These are phyloP conservation scores for Areca catechu DNA, from an alignment of 176 grass and related monocot genomes.

Conservation along the genomic window DNA sequence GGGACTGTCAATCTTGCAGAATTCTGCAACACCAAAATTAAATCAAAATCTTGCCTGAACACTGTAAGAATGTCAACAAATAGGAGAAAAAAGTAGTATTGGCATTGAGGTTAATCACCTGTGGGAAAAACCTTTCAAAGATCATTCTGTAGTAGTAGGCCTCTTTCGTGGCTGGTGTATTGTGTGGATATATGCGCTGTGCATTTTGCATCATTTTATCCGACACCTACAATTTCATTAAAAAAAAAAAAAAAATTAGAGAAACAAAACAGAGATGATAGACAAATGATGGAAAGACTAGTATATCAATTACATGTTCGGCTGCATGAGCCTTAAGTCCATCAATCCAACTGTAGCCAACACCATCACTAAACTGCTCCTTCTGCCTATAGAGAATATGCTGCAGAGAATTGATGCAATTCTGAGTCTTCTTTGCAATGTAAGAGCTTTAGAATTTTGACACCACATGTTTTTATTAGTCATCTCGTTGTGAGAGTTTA, in stretches of 20 bases:
- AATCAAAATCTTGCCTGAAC: not conserved
- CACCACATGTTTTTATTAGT: too few relatives aligned
- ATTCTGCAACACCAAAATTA: slow-evolving; percentile 34
- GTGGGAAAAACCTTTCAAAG: slow-evolving; percentile 95
- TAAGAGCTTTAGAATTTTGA: too few relatives aligned
- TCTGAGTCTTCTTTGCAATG: too few relatives aligned
- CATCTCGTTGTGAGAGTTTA: too few relatives aligned
- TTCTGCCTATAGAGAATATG: slow-evolving; percentile 98
- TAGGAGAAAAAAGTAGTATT: not conserved
- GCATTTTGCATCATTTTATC: slow-evolving; percentile 86
- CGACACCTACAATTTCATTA: slow-evolving; percentile 42
- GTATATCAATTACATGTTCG: slow-evolving; percentile 33
- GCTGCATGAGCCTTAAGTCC: slow-evolving; percentile 85
- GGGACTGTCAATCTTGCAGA: slow-evolving; percentile 80
- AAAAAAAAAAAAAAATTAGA: not conserved
- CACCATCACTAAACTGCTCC: slow-evolving; percentile 95
- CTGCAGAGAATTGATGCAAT: slow-evolving; percentile 26
- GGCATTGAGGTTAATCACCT: slow-evolving; percentile 31
- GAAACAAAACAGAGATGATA: not conserved
- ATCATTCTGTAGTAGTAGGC: slow-evolving; percentile 96
- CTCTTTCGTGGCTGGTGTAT: slow-evolving; percentile 84
- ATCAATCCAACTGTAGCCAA: slow-evolving; percentile 96
- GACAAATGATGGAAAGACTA: not conserved
- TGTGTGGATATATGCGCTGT: slow-evolving; percentile 43
- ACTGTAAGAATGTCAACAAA: too few relatives aligned